These are phyloP conservation scores for Bryoerythrophyllum caledonicum DNA, from an alignment of 225 moss, liverwort and hornwort species.

Conservation along the genomic window DNA sequence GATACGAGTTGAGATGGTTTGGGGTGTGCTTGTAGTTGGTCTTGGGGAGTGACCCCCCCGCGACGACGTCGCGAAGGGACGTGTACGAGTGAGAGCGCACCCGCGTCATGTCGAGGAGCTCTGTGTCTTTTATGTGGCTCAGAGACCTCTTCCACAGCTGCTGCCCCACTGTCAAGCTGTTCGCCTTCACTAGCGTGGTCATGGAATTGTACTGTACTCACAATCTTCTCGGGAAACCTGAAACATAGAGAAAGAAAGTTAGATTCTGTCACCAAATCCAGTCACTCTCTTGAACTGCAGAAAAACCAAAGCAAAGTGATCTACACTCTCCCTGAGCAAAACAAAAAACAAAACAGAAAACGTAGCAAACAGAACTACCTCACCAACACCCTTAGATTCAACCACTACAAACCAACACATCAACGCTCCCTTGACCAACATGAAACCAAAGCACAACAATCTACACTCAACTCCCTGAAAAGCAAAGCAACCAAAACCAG, in stretches of 20 bases:
- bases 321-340: no score
- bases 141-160: constrained; percentile 54
- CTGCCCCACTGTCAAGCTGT: constrained; percentile 24
- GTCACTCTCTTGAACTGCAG: not conserved
- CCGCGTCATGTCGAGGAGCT: constrained; percentile 55
- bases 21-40: constrained; percentile 10
- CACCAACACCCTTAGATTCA: no score
- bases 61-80: constrained; percentile 47
- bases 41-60: not conserved
- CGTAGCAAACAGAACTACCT: no score
- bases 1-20: constrained; percentile 33
- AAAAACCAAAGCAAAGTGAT: no score
- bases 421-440: no score
- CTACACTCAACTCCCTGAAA: no score
- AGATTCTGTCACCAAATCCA: not conserved
- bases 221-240: constrained; percentile 3
- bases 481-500: no score
- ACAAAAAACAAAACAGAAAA: no score
- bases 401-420: no score
- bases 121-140: constrained; percentile 35
- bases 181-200: constrained; percentile 54
- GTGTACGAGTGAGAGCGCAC: constrained; percentile 47
- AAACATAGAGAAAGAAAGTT: not conserved
- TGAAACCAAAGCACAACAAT: no score
- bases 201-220: constrained; percentile 18